A percentile compares a stretch with the other conserved stretches of the same genome.
Evolutionary conservation across 148 eudicot genomes (phyloP).

Genomic region (Cornus controversa): DNA sequence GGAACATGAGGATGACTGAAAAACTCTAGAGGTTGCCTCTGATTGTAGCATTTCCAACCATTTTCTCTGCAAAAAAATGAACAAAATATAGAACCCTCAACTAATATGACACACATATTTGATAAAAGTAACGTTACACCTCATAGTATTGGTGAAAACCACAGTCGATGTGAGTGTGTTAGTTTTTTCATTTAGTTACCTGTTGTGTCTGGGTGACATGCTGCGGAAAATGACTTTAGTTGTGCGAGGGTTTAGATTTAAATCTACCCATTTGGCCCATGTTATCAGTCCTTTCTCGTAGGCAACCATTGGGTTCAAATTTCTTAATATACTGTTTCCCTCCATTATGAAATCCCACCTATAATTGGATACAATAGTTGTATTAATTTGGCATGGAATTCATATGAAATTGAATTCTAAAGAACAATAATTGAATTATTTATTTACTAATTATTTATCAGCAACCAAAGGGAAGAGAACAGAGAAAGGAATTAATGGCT

Average conservation of each 20-base stretch:
- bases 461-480: not conserved
- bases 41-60: conserved; percentile 83
- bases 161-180: too few species aligned
- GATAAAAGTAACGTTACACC: not conserved
- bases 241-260: conserved; percentile 60
- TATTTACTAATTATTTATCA: not conserved
- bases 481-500: not conserved
- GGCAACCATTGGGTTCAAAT: conserved; percentile 71
- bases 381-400: too few species aligned
- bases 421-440: not conserved
- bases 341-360: conserved; percentile 88
- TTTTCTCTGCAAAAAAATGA: conserved; percentile 47
- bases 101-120: not conserved
- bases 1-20: conserved; percentile 56
- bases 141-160: not conserved
- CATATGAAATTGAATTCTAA: not conserved
- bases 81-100: not conserved
- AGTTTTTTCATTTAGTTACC: too few species aligned
- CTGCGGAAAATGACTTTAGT: conserved; percentile 70
- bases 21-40: conserved; percentile 55
- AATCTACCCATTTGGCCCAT: conserved; percentile 88
- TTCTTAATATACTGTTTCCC: conserved; percentile 39
- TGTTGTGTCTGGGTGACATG: conserved; percentile 89
- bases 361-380: not conserved
- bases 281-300: conserved; percentile 70